Percentiles rank a stretch among this genome's conserved stretches.
Conservation (phyloP, 2,329 filamentous ascomycete species). For the Colletotrichum chlorophyti region DNA sequence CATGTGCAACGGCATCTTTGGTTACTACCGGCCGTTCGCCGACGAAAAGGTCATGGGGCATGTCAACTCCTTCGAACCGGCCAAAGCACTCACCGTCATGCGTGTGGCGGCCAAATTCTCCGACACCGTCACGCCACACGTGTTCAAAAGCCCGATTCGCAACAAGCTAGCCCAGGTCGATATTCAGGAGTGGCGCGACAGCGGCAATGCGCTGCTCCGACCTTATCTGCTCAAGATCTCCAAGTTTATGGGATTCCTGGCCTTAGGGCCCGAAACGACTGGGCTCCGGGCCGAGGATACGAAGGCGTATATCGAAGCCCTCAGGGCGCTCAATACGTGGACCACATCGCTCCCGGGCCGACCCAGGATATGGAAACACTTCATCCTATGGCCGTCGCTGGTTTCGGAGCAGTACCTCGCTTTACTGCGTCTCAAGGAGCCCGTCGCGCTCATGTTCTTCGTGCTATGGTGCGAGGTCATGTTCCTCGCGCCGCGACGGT, state of each 20-base stretch:
- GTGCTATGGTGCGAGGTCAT: constrained; percentile 26
- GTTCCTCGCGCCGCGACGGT: constrained; percentile 16
- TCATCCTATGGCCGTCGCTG: constrained; percentile 27
- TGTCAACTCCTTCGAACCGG: constrained; percentile 14
- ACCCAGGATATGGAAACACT: constrained; percentile 28
- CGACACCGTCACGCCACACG: constrained; percentile 17
- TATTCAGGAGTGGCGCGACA: constrained; percentile 15
- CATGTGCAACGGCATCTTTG: constrained; percentile 30
- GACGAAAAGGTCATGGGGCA: constrained; percentile 27
- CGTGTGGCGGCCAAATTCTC: constrained; percentile 24
- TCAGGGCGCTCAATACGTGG: constrained; percentile 22
- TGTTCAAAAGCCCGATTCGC: constrained; percentile 24
- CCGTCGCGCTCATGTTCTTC: constrained; percentile 26
- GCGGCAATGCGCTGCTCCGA: constrained; percentile 1
- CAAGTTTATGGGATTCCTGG: constrained; percentile 17
- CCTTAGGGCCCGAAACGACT: constrained; percentile 6
- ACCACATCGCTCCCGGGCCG: constrained; percentile 17
- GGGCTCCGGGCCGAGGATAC: constrained; percentile 3
- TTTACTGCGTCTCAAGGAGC: constrained; percentile 12
- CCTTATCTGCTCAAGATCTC: constrained; percentile 11
- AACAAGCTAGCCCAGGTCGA: constrained; percentile 24
- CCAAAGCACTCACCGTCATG: constrained; percentile 20
- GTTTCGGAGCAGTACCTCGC: constrained; percentile 24
- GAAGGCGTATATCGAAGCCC: constrained; percentile 3
- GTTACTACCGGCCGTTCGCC: constrained; percentile 27